Conservation (phyloP, 306 rosid genomes). For the Prinsepia uniflora region DNA sequence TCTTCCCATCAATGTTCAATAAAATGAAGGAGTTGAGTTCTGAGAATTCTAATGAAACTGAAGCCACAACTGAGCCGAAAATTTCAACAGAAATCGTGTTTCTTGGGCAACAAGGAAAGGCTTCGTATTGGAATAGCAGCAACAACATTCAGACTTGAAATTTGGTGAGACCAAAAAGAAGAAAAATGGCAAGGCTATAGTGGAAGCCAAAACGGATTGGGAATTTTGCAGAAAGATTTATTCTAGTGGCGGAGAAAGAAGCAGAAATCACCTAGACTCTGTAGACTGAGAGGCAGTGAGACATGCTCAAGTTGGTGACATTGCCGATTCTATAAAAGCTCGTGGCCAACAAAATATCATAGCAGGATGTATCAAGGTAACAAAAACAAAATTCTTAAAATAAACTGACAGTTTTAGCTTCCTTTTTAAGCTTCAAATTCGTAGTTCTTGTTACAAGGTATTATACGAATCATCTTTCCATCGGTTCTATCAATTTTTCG, state of each 20-base stretch:
- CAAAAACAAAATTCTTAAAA: not conserved
- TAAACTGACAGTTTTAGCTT: too few species aligned
- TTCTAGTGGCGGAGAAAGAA: slow-evolving; percentile 2
- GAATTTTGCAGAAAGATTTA: slow-evolving; percentile 31
- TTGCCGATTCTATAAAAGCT: slow-evolving; percentile 42
- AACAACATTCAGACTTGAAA: not conserved
- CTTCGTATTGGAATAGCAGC: not conserved
- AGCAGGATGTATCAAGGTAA: slow-evolving; percentile 50
- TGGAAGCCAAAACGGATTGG: slow-evolving; percentile 36
- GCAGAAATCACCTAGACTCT: slow-evolving; percentile 35
- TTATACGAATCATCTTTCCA: too few species aligned
- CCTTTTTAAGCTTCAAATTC: too few species aligned
- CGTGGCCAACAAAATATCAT: slow-evolving; percentile 64
- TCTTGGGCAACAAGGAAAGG: not conserved
- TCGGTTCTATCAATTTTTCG: too few species aligned
- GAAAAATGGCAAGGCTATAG: slow-evolving; percentile 14
- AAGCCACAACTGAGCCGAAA: not conserved
- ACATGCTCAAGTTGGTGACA: slow-evolving; percentile 22
- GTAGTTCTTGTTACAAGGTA: too few species aligned
- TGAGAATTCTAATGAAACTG: not conserved
- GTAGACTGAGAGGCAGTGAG: slow-evolving; percentile 65
- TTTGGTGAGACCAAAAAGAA: slow-evolving; percentile 8
- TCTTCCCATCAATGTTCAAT: too few species aligned
- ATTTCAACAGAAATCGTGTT: not conserved
- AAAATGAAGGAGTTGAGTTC: not conserved